Conservation (phyloP, 148 eudicot genomes). For the Rheum nobile region DNA sequence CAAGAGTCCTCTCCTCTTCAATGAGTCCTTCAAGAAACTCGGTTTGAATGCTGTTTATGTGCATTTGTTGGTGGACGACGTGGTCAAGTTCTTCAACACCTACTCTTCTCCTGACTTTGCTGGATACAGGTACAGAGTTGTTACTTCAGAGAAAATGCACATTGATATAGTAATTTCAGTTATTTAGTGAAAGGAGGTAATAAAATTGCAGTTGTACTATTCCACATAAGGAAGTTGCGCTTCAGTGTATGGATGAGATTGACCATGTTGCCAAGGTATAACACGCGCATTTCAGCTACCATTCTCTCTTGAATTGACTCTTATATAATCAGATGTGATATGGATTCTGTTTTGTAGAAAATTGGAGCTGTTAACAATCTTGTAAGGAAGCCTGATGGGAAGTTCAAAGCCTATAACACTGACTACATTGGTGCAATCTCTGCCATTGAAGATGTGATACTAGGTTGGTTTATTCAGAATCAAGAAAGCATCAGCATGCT, state of each 20-base stretch:
- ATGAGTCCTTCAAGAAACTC: slow-evolving; percentile 38
- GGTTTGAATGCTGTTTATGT: slow-evolving; percentile 57
- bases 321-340: background rate
- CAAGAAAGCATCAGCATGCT: background rate
- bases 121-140: slow-evolving; percentile 47
- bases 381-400: slow-evolving; percentile 18
- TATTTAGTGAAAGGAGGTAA: background rate
- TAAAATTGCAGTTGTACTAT: slow-evolving; percentile 50
- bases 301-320: background rate
- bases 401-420: slow-evolving; percentile 15
- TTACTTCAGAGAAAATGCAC: background rate
- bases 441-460: slow-evolving; percentile 14
- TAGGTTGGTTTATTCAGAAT: background rate
- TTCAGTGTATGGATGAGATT: slow-evolving; percentile 52
- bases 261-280: slow-evolving; percentile 65
- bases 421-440: slow-evolving; percentile 20
- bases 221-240: slow-evolving; percentile 67
- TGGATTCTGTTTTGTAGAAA: slow-evolving; percentile 2
- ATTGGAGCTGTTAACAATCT: slow-evolving; percentile 16
- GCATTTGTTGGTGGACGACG: slow-evolving; percentile 61
- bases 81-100: slow-evolving; percentile 37
- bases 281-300: background rate
- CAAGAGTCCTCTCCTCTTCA: slow-evolving; percentile 55
- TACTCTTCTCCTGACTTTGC: slow-evolving; percentile 57
- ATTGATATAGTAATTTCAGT: background rate